Base-by-base conservation (phyloP, 2,329 filamentous ascomycete species). In the Colletotrichum nymphaeae region DNA sequence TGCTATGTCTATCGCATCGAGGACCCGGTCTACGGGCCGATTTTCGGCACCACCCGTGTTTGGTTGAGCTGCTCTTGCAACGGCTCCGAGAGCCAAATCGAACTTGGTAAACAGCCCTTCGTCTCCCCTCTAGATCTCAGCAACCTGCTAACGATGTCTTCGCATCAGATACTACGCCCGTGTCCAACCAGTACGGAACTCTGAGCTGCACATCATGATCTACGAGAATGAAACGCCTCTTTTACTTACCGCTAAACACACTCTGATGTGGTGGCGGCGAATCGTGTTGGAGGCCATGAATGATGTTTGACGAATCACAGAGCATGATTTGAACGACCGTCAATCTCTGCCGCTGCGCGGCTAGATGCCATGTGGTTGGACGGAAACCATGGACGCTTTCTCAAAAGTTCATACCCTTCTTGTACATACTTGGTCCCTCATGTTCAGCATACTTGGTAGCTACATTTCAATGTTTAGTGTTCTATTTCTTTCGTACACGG, bases 1-100 rank as follows among this genome's bases (percentile, higher is more conserved):
- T 73, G 73, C 28, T 60, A 72, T 52, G 68, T 63, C 5, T 66
- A 74, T 53, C 60, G 80, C 24, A 46, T 74, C 14, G 60, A 46
- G 7, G 64, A 74, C 35, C 64, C 69, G 1, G 55, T 73, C 26
- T 70, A 69, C 16, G 66, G 58, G 6, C 62, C 62, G 46, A 26
- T 64, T n/a, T 73, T 69, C 26, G 70, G 70, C 2, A 62, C 60
- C n/a, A 64, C 55, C n/a, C 56, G 58, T 5, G 59, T 55, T 30
- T 73, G 64, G 69, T 22, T 74, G 55, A 73, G 30, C 64, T 73
- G 73, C 64, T 59, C 65, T 6, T 74, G 73, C 56, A 55, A 59
- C 16, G 65, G 60, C n/a, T 30, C 52, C 22, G 73, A 74, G 37
- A 57, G 14, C 9, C 49, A 59, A 7, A 22, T 74, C 12, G 49